A percentile compares a stretch with the other conserved stretches of the same genome.
phyloP scores from a whole-genome alignment of 305 asterid genomes.

The Fraxinus dipetala region DNA sequence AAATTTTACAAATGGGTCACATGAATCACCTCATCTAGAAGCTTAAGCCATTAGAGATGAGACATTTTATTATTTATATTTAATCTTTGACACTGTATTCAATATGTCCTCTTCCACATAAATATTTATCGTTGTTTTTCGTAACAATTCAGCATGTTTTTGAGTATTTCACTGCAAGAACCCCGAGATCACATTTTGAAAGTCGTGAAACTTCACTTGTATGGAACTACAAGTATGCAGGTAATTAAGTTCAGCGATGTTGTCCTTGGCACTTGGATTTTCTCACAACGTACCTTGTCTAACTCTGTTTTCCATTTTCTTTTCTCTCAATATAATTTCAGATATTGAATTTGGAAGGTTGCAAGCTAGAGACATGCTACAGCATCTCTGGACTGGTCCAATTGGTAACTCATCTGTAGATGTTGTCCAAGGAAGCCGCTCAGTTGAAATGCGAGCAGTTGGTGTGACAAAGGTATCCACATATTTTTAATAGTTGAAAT shows the following conservation, averaged over 20 bases:
- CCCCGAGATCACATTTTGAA: constrained; percentile 91
- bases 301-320: background rate
- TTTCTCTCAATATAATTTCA: constrained; percentile 23
- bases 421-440: constrained; percentile 91
- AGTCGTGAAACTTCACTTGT: constrained; percentile 89
- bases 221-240: constrained; percentile 98
- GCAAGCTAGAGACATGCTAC: constrained; percentile 99
- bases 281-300: background rate
- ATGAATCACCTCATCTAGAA: background rate
- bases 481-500: background rate
- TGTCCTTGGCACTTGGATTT: constrained; percentile 7
- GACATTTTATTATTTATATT: background rate
- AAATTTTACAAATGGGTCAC: background rate
- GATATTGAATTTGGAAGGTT: constrained; percentile 95
- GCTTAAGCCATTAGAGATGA: background rate
- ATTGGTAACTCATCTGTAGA: constrained; percentile 92
- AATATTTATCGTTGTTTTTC: constrained; percentile 25
- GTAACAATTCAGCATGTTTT: constrained; percentile 70
- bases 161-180: constrained; percentile 96
- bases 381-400: constrained; percentile 99
- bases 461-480: constrained; percentile 86
- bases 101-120: constrained; percentile 10
- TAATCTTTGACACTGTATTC: background rate
- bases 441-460: constrained; percentile 96
- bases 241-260: constrained; percentile 33